Evolutionary conservation across 2,329 filamentous ascomycete species (phyloP).

Genomic region (Triangularia setosa): DNA sequence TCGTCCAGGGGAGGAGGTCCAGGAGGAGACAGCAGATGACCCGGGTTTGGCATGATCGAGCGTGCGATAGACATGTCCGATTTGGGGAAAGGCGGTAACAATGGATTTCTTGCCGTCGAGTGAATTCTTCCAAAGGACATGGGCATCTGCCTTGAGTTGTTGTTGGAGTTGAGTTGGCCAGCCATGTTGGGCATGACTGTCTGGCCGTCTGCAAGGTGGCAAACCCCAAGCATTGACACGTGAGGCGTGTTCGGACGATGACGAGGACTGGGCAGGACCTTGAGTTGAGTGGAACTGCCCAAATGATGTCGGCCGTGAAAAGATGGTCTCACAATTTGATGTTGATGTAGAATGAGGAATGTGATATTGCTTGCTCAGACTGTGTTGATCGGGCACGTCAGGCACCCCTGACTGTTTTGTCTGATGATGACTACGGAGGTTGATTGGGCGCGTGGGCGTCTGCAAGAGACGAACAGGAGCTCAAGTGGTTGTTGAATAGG

Average conservation of each 20-base stretch:
- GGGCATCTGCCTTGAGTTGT: slow-evolving; percentile 10
- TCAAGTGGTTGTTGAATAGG: slow-evolving; percentile 19
- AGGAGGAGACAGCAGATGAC: slow-evolving; percentile 60
- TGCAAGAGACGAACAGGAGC: background rate
- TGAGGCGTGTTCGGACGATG: slow-evolving; percentile 9
- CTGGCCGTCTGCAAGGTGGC: slow-evolving; percentile 17
- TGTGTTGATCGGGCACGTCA: slow-evolving; percentile 8
- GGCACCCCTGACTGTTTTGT: slow-evolving; percentile 6
- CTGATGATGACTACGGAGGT: background rate
- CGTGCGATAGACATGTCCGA: slow-evolving; percentile 15
- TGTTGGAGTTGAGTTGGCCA: slow-evolving; percentile 16
- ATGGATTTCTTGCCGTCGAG: slow-evolving; percentile 6
- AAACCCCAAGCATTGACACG: slow-evolving; percentile 20
- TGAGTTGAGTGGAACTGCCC: background rate
- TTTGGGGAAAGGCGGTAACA: slow-evolving; percentile 19
- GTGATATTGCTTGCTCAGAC: slow-evolving; percentile 3
- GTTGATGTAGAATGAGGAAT: background rate
- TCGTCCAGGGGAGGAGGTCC: slow-evolving; percentile 53
- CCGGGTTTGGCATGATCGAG: slow-evolving; percentile 35
- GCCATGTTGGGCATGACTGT: slow-evolving; percentile 22
- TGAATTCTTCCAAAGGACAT: slow-evolving; percentile 15
- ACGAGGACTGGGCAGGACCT: background rate
- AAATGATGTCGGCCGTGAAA: background rate
- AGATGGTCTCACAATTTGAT: background rate
- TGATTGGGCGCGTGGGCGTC: background rate